A percentile compares a stretch with the other conserved stretches of the same genome.
Evolutionary conservation across 345 rosid genomes (phyloP).

Genomic region (Acer campestre): DNA sequence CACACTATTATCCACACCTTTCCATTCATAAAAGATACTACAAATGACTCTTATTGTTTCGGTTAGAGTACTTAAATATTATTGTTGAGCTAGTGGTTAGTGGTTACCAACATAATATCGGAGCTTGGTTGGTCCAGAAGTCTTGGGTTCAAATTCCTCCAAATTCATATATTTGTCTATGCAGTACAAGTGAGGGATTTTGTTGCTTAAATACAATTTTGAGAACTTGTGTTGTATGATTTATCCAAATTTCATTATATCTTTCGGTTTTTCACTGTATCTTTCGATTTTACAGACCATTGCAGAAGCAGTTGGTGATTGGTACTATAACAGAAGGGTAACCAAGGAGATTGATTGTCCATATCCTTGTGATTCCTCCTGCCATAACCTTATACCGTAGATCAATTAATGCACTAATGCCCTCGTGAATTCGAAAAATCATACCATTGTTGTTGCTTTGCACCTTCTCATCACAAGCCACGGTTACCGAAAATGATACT

Average conservation of each 20-base stretch:
- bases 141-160: no score
- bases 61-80: no score
- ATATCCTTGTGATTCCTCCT: slow-evolving; percentile 76
- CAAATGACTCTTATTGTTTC: no score
- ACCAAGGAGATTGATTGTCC: slow-evolving; percentile 66
- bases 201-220: not conserved
- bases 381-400: slow-evolving; percentile 69
- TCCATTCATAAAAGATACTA: not conserved
- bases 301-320: slow-evolving; percentile 86
- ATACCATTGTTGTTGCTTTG: not conserved
- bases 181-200: no score
- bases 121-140: no score
- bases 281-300: slow-evolving; percentile 50
- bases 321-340: slow-evolving; percentile 71
- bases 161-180: no score
- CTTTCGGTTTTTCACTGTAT: not conserved
- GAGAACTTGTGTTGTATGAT: not conserved
- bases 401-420: slow-evolving; percentile 33
- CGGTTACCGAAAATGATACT: not conserved
- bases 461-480: not conserved
- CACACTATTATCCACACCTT: not conserved
- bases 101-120: no score
- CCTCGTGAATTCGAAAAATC: not conserved
- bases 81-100: no score
- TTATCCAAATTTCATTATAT: not conserved